These are phyloP conservation scores for Skeletonema potamos DNA, from an alignment of 108 stramenopile genomes.

Conservation along the genomic window DNA sequence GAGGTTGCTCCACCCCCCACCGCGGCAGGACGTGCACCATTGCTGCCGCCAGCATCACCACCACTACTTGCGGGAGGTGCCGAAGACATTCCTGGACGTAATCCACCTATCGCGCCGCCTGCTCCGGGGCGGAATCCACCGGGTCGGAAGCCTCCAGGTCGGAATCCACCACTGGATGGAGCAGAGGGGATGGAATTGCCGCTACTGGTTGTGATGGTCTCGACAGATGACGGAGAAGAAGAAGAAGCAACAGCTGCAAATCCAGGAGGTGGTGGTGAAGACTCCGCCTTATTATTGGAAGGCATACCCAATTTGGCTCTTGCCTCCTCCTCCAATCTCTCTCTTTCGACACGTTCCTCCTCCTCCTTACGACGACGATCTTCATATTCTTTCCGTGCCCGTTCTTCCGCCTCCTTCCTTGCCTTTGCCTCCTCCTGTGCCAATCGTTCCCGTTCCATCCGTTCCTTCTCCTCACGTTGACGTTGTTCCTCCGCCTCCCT, in stretches of 20 bases:
- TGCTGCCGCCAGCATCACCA: background rate
- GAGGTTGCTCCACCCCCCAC: background rate
- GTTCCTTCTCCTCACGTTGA: constrained; percentile 8
- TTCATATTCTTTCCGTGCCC: constrained; percentile 33
- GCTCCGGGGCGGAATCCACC: constrained; percentile 6
- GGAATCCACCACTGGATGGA: constrained; percentile 22
- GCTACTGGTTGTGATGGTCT: background rate
- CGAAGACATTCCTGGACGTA: constrained; percentile 34
- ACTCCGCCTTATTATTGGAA: background rate
- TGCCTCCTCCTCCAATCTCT: constrained; percentile 30
- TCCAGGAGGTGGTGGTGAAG: background rate
- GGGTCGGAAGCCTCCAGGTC: constrained; percentile 35
- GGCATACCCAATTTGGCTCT: constrained; percentile 11
- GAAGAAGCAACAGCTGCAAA: background rate
- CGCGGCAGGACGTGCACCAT: no score
- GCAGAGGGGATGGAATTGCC: background rate
- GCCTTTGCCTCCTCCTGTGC: constrained; percentile 28
- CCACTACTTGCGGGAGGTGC: background rate
- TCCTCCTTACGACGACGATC: constrained; percentile 27
- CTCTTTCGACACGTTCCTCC: constrained; percentile 24
- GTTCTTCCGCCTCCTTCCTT: constrained; percentile 31
- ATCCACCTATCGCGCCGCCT: constrained; percentile 2
- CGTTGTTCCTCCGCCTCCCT: constrained; percentile 9
- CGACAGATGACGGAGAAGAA: background rate
- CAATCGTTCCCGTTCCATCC: constrained; percentile 11